Base-by-base conservation (phyloP, 306 rosid genomes). In the Cucumis hystrix region DNA sequence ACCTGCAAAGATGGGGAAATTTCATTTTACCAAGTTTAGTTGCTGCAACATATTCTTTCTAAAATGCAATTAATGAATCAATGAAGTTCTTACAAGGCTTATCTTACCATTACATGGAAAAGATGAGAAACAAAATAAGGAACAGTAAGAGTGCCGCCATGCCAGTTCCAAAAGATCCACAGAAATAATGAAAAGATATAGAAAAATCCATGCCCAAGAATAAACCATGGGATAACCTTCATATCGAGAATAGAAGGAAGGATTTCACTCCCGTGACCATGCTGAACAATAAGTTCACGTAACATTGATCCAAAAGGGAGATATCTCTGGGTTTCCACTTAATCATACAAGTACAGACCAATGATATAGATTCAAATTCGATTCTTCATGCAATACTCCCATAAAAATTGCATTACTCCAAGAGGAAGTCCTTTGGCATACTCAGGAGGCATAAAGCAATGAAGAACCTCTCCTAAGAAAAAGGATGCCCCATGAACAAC, bases 31-130 rank as follows among this genome's bases (percentile, higher is more conserved):
- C 78, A 75, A 58, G 80, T 63, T 21, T 67, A 81, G 66, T 40
- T 21, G 62, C 77, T 66, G 73, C 56, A 51, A 83, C 57, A 58
- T 74, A 54, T 67, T 39, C 59, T 66, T 65, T 58, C 82, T 74
- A 64, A 77, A 75, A 10, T 43, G 52, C 14, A 70, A 49, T 20
- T 20, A 66, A 64, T 25, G 21, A 37, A 75, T 67, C 67, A 41
- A 76, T 41, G 57, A 28, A 54, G 1, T 56, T 13, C 67, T 33
- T 76, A 45, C 66, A 76, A 71, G 83, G 82, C 78, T 81, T 86
- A 79, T 86, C 97, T 95, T 92, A 92, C 98, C 98, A 74, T 89
- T 82, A 80, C 83, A 78, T 61, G 77, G 88, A 83, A 87, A 87
- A 86, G 86, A 91, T 86, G 91, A 89, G 93, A 86, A 87, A 90